Percentiles rank a stretch among this genome's conserved stretches.
phyloP scores from a whole-genome alignment of 2,329 filamentous ascomycete genomes.

The Apiospora saccharicola region DNA sequence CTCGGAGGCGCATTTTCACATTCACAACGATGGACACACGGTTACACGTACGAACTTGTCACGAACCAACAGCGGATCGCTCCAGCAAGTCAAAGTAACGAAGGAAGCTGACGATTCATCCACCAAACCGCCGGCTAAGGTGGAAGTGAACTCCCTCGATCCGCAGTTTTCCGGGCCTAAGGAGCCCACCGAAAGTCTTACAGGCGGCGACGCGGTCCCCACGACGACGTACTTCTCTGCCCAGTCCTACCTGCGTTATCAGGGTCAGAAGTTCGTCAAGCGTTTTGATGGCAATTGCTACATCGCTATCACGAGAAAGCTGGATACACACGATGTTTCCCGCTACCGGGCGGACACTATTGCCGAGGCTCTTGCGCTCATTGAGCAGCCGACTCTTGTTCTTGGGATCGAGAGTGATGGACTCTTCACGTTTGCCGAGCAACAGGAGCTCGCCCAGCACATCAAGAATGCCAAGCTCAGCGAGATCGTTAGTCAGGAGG shows the following conservation, averaged over 20 bases:
- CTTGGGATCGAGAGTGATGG: constrained; percentile 96
- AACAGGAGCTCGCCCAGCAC: constrained; percentile 85
- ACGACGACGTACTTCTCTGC: constrained; percentile 94
- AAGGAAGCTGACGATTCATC: constrained; percentile 41
- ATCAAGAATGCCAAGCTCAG: constrained; percentile 81
- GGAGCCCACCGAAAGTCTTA: constrained; percentile 50
- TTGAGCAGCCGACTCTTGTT: constrained; percentile 89
- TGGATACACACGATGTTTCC: constrained; percentile 96
- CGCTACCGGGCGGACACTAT: constrained; percentile 74
- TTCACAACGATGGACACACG: constrained; percentile 83
- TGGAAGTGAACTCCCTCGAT: constrained; percentile 53
- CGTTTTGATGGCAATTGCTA: constrained; percentile 99
- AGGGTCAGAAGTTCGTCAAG: constrained; percentile 95
- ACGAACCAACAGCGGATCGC: constrained; percentile 51
- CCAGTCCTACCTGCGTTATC: constrained; percentile 96
- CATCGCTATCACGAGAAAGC: constrained; percentile 96
- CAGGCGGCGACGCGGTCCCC: constrained; percentile 58
- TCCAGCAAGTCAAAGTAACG: constrained; percentile 27
- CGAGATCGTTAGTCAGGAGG: constrained; percentile 92
- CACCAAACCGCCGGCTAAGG: constrained; percentile 35
- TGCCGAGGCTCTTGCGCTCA: constrained; percentile 77
- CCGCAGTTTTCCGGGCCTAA: constrained; percentile 76
- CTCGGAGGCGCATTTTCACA: constrained; percentile 77
- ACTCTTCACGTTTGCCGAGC: constrained; percentile 95
- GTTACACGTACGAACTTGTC: constrained; percentile 63